Evolutionary conservation across 345 rosid genomes (phyloP).

Genomic region (Ailanthus altissimus): DNA sequence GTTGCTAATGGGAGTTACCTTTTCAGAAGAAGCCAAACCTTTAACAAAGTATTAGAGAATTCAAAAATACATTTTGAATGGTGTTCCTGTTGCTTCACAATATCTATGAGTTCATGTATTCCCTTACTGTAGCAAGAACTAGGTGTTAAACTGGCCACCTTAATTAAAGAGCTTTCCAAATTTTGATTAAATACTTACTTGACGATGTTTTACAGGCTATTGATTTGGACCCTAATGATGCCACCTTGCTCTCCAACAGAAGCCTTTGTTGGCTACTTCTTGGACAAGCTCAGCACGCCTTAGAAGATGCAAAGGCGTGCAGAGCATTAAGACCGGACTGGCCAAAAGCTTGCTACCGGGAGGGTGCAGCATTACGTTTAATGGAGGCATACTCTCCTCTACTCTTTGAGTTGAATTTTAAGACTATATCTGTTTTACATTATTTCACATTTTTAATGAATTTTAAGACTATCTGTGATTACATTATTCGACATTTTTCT

Average conservation of each 20-base stretch:
- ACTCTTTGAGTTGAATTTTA: not conserved
- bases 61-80: not conserved
- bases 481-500: constrained; percentile 3
- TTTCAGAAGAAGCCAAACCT: not conserved
- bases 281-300: constrained; percentile 79
- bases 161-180: constrained; percentile 4
- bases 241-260: constrained; percentile 68
- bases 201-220: constrained; percentile 57
- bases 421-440: not conserved
- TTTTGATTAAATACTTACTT: not conserved
- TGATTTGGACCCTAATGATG: constrained; percentile 81
- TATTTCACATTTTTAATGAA: not conserved
- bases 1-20: not conserved
- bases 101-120: not conserved
- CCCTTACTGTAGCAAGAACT: not conserved
- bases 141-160: not conserved
- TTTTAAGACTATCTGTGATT: not conserved
- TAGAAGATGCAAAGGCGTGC: constrained; percentile 76
- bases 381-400: constrained; percentile 48
- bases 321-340: constrained; percentile 73
- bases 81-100: not conserved
- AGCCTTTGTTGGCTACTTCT: constrained; percentile 83
- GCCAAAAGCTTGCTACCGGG: constrained; percentile 90
- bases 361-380: constrained; percentile 85
- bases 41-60: not conserved